phyloP scores from a whole-genome alignment of 192 early-diverging fungal species.

The Obelidium mucronatum region DNA sequence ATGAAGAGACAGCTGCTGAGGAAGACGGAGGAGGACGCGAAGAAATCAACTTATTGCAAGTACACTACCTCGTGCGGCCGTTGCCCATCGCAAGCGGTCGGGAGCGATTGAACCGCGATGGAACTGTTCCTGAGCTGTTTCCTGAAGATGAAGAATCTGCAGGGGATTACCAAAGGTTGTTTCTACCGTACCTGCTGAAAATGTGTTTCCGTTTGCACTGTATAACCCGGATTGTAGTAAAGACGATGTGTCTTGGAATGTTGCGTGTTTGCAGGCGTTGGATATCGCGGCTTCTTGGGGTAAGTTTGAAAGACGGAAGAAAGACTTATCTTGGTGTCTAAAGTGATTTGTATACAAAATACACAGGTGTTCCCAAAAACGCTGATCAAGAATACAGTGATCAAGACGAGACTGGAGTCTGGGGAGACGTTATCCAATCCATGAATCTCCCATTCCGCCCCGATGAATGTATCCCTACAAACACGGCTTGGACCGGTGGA shows the following conservation, averaged over 20 bases:
- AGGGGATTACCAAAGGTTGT: not conserved
- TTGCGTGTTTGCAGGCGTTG: slow-evolving; percentile 22
- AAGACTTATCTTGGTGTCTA: too few species aligned
- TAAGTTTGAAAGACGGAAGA: not conserved
- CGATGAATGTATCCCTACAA: not conserved
- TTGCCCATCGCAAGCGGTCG: not conserved
- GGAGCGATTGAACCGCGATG: not conserved
- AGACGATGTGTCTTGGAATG: slow-evolving; percentile 24
- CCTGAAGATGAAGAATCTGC: not conserved
- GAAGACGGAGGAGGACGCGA: not conserved
- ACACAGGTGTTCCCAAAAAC: not conserved
- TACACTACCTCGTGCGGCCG: slow-evolving; percentile 16
- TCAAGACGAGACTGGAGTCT: not conserved
- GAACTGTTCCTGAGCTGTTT: not conserved
- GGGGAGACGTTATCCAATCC: slow-evolving; percentile 10
- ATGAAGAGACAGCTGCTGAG: not conserved
- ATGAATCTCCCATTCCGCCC: slow-evolving; percentile 5
- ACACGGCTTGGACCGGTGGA: not conserved
- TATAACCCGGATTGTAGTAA: slow-evolving; percentile 29
- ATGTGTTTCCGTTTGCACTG: slow-evolving; percentile 28
- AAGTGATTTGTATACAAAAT: too few species aligned
- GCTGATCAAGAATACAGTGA: not conserved
- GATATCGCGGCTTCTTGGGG: slow-evolving; percentile 28
- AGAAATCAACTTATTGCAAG: not conserved
- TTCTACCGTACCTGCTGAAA: not conserved